These are phyloP conservation scores for Wilhelminamyces savonicus DNA, from an alignment of 805 yeast species.

Conservation along the genomic window DNA sequence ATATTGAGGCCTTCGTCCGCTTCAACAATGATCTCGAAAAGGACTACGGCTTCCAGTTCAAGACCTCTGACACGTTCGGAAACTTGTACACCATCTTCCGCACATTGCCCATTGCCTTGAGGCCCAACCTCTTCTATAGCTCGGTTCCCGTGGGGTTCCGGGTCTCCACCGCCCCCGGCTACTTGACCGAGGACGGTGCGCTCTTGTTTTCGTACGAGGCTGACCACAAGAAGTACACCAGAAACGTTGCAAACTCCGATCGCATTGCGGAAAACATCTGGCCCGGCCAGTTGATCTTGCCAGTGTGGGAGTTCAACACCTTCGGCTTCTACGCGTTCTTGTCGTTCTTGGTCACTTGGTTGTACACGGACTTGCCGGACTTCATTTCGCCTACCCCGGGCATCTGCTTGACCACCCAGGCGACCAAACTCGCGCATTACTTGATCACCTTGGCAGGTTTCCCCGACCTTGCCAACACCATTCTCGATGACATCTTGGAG, in stretches of 20 bases:
- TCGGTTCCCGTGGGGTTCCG: constrained; percentile 58
- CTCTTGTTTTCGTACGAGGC: constrained; percentile 63
- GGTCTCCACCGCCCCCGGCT: constrained; percentile 67
- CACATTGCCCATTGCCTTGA: constrained; percentile 63
- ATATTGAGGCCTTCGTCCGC: constrained; percentile 58
- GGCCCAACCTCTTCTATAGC: constrained; percentile 74
- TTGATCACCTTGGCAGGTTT: too few species aligned
- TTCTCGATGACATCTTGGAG: constrained; percentile 43
- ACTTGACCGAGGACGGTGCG: constrained; percentile 77
- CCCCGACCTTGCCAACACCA: constrained; percentile 36
- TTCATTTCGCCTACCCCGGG: constrained; percentile 90
- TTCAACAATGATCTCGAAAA: constrained; percentile 80
- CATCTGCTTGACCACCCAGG: constrained; percentile 57
- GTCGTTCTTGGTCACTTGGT: constrained; percentile 55
- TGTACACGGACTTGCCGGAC: constrained; percentile 92
- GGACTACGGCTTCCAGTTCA: constrained; percentile 85
- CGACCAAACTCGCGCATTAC: constrained; percentile 14
- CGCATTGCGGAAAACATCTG: constrained; percentile 56
- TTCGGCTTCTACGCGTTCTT: constrained; percentile 36
- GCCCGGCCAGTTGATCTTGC: constrained; percentile 88
- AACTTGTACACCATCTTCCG: constrained; percentile 58
- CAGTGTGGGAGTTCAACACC: constrained; percentile 54
- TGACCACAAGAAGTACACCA: constrained; percentile 35
- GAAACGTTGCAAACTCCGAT: constrained; percentile 42
- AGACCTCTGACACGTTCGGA: constrained; percentile 49